A percentile compares a stretch with the other conserved stretches of the same genome.
Evolutionary conservation across 1,284 basidiomycete species (phyloP).

Genomic region (Heterobasidion parviporum): DNA sequence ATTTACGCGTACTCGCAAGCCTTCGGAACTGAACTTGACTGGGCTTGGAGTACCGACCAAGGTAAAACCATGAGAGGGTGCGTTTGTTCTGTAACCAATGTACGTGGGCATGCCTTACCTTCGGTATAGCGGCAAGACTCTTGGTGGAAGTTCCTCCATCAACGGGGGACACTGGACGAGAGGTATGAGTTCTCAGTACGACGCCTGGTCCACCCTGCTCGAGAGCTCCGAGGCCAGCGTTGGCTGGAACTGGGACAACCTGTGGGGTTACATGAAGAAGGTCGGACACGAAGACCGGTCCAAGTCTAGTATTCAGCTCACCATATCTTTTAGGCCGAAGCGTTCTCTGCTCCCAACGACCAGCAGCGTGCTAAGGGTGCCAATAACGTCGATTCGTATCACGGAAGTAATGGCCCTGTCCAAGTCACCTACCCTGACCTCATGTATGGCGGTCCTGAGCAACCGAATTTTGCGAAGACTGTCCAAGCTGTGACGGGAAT

Average conservation of each 20-base stretch:
- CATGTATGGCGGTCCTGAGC: constrained; percentile 53
- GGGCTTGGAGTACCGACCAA: constrained; percentile 39
- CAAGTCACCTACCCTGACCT: constrained; percentile 39
- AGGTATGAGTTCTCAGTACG: constrained; percentile 48
- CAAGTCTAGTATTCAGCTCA: not conserved
- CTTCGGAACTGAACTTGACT: constrained; percentile 39
- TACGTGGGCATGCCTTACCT: not conserved
- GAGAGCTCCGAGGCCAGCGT: constrained; percentile 36
- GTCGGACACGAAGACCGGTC: constrained; percentile 9
- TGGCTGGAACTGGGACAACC: constrained; percentile 51
- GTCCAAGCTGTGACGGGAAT: constrained; percentile 41
- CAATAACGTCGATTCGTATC: constrained; percentile 34
- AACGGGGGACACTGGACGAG: constrained; percentile 55
- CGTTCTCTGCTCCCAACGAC: constrained; percentile 45
- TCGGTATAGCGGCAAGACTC: constrained; percentile 38
- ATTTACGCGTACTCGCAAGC: constrained; percentile 39
- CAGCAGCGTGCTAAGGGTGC: constrained; percentile 41
- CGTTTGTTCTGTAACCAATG: not conserved
- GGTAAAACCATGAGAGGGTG: constrained; percentile 38
- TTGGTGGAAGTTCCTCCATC: constrained; percentile 53
- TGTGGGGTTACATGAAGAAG: constrained; percentile 42
- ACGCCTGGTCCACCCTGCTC: constrained; percentile 44
- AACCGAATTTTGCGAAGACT: constrained; percentile 39
- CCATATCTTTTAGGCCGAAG: constrained; percentile 32
- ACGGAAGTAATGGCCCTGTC: constrained; percentile 47